Conservation (phyloP, 2,329 filamentous ascomycete genomes). For the Knufia petricola region DNA sequence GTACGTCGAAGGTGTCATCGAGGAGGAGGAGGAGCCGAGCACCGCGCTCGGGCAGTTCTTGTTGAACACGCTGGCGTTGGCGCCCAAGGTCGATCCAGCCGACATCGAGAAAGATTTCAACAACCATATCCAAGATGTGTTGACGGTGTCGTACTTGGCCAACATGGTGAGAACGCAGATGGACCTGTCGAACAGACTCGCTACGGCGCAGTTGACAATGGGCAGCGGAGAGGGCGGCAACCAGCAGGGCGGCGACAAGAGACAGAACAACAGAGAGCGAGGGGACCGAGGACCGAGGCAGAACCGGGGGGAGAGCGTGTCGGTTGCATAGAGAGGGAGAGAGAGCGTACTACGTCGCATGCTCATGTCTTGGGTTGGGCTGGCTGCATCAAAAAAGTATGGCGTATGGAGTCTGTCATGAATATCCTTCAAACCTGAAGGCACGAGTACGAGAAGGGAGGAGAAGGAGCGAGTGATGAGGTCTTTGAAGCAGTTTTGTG, state of each 20-base stretch:
- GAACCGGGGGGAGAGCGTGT: constrained; percentile 20
- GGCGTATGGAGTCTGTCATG: constrained; percentile 8
- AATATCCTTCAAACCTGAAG: not conserved
- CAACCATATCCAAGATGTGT: constrained; percentile 98
- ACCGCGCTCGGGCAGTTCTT: constrained; percentile 90
- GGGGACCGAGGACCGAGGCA: constrained; percentile 32
- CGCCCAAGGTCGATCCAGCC: constrained; percentile 83
- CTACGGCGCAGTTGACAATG: constrained; percentile 61
- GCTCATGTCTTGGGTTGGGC: not conserved
- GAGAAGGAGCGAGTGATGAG: not conserved
- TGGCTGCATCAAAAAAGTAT: constrained; percentile 8
- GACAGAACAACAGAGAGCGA: constrained; percentile 27
- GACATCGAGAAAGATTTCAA: constrained; percentile 98
- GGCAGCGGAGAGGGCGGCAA: constrained; percentile 38
- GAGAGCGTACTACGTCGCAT: not conserved
- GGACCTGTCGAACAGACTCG: constrained; percentile 89
- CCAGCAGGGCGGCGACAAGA: constrained; percentile 29
- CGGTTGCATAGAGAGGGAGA: constrained; percentile 15
- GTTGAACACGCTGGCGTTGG: constrained; percentile 83
- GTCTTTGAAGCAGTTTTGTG: not conserved
- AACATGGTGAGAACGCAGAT: constrained; percentile 99
- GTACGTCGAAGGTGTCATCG: constrained; percentile 87
- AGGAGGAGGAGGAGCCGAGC: constrained; percentile 85
- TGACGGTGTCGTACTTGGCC: constrained; percentile 94
- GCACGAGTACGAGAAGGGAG: not conserved